Percentiles rank a stretch among this genome's conserved stretches.
phyloP scores from a whole-genome alignment of 1,284 basidiomycete genomes.

The Microbotryum saponariae region DNA sequence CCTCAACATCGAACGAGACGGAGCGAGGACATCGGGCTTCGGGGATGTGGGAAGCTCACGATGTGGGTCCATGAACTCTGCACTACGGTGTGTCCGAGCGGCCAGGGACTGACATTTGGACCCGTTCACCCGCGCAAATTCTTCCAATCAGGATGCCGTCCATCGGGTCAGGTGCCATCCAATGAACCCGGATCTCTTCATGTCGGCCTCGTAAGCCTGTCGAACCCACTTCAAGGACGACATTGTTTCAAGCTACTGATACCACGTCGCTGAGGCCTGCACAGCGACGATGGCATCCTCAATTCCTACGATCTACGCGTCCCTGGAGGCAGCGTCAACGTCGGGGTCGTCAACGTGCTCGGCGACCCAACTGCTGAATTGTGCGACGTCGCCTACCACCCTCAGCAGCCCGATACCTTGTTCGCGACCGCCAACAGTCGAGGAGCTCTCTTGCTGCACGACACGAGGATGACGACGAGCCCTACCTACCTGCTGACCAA shows the following conservation, averaged over 20 bases:
- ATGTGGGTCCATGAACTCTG: slow-evolving; percentile 1
- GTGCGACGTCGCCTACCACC: slow-evolving; percentile 54
- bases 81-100: too few species aligned
- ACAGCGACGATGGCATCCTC: slow-evolving; percentile 60
- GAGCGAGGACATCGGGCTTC: too few species aligned
- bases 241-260: slow-evolving; percentile 1
- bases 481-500: neutral
- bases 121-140: slow-evolving; percentile 24
- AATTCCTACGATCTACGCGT: slow-evolving; percentile 10
- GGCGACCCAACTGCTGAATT: slow-evolving; percentile 11
- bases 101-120: slow-evolving; percentile 33
- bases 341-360: slow-evolving; percentile 2
- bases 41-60: slow-evolving; percentile 14
- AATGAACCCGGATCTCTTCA: slow-evolving; percentile 55
- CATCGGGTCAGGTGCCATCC: slow-evolving; percentile 40
- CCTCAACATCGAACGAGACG: neutral
- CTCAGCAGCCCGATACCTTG: slow-evolving; percentile 54
- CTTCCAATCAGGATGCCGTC: slow-evolving; percentile 22
- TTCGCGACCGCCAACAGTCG: slow-evolving; percentile 57
- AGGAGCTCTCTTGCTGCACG: slow-evolving; percentile 58
- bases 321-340: neutral
- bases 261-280: neutral
- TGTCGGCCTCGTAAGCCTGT: slow-evolving; percentile 54
- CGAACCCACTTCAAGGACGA: neutral
- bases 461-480: slow-evolving; percentile 58